These are phyloP conservation scores for Fusarium transvaalense DNA, from an alignment of 2,329 filamentous ascomycete species.

Conservation along the genomic window DNA sequence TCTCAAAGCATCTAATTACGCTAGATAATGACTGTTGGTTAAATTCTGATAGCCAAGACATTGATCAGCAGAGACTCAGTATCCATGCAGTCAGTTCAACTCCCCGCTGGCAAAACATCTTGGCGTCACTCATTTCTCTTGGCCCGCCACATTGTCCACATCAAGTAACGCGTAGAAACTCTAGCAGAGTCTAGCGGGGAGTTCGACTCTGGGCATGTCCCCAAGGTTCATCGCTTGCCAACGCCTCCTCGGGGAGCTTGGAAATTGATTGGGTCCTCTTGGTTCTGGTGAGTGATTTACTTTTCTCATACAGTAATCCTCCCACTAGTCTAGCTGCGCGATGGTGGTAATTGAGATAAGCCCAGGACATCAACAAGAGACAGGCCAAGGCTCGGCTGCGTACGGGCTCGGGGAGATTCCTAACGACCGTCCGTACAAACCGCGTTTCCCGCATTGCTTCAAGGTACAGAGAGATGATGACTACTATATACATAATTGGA, in stretches of 20 bases:
- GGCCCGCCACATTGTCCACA: background rate
- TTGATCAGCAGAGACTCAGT: background rate
- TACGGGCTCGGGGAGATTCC: background rate
- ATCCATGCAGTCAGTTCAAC: background rate
- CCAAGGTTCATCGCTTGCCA: slow-evolving; percentile 4
- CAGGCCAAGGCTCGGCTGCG: background rate
- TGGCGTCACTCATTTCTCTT: slow-evolving; percentile 18
- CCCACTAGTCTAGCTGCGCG: slow-evolving; percentile 30
- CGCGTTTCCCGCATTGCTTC: background rate
- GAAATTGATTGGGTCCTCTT: background rate
- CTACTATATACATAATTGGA: background rate
- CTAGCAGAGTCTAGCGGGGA: slow-evolving; percentile 31
- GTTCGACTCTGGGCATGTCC: slow-evolving; percentile 25
- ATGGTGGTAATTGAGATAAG: slow-evolving; percentile 25
- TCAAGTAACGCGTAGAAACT: slow-evolving; percentile 1
- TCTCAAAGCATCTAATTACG: too few species aligned
- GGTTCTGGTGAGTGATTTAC: slow-evolving; percentile 42
- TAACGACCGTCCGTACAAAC: background rate
- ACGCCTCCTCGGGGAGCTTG: slow-evolving; percentile 35
- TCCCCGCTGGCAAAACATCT: slow-evolving; percentile 2
- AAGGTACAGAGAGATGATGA: background rate
- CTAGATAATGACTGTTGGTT: background rate
- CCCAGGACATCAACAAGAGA: background rate
- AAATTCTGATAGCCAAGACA: background rate
- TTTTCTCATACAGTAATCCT: slow-evolving; percentile 7